A percentile compares a stretch with the other conserved stretches of the same genome.
Conservation (phyloP, 164 flowering plant species). For the Nymphaea thermarum region DNA sequence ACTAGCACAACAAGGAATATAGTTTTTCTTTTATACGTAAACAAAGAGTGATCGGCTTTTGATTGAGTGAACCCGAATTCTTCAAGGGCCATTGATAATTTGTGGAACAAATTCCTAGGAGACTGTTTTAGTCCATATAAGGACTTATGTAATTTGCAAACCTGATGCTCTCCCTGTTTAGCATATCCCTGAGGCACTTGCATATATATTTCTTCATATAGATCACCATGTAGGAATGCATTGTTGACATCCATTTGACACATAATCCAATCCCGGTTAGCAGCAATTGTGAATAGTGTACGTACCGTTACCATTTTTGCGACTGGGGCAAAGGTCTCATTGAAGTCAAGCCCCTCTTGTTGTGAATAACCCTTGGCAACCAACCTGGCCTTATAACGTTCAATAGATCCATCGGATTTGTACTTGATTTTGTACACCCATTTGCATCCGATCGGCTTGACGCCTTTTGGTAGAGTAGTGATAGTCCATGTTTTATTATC, state of each 20-base stretch:
- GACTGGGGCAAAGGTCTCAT: not conserved
- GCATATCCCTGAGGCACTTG: not conserved
- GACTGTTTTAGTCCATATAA: slow-evolving; percentile 5
- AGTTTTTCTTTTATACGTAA: not conserved
- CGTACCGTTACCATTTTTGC: not conserved
- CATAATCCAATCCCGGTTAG: not conserved
- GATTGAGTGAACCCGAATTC: not conserved
- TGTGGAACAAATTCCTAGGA: not conserved
- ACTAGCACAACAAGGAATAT: not conserved
- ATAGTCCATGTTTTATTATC: not conserved
- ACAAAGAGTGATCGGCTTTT: not conserved
- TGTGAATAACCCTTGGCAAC: too few species aligned
- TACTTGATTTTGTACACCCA: slow-evolving; percentile 3
- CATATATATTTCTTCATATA: not conserved
- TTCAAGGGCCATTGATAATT: not conserved
- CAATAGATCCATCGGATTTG: not conserved
- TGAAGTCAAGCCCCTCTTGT: not conserved
- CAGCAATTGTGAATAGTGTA: not conserved
- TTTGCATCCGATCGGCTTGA: not conserved
- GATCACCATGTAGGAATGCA: not conserved
- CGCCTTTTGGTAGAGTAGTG: not conserved
- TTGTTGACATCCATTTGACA: not conserved
- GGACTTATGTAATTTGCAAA: not conserved
- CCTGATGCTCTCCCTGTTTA: not conserved
- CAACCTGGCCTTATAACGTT: not conserved